phyloP scores from a whole-genome alignment of 2,329 filamentous ascomycete genomes.

The Ascochyta pisi region DNA sequence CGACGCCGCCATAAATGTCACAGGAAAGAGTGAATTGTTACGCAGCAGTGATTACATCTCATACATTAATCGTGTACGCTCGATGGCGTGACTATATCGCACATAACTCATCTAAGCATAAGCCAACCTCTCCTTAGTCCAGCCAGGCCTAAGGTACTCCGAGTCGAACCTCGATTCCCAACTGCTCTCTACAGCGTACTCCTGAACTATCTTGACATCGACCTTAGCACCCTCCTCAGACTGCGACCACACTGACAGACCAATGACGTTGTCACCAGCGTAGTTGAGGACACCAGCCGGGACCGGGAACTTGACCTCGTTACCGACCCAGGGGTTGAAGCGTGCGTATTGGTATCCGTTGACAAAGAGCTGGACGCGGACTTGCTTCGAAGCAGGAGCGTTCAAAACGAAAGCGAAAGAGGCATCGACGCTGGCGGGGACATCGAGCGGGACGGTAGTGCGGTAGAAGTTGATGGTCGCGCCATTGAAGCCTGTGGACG shows the following conservation, averaged over 20 bases:
- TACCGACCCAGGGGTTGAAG: conserved; percentile 66
- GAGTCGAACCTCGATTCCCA: conserved; percentile 60
- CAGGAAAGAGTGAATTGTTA: no score
- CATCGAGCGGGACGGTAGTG: conserved; percentile 58
- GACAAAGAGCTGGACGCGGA: conserved; percentile 65
- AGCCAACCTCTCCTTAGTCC: conserved; percentile 49
- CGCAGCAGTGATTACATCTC: no score
- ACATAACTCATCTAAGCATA: conserved; percentile 31
- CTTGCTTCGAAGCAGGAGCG: conserved; percentile 52
- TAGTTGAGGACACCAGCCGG: conserved; percentile 67
- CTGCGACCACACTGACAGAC: conserved; percentile 67
- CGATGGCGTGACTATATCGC: no score
- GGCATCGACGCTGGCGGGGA: conserved; percentile 62
- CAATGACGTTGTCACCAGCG: conserved; percentile 64
- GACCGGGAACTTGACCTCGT: conserved; percentile 67
- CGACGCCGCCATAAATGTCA: no score
- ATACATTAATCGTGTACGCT: no score
- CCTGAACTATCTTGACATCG: conserved; percentile 59
- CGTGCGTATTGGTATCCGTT: conserved; percentile 71
- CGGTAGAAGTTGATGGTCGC: conserved; percentile 65
- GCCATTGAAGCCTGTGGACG: conserved; percentile 53
- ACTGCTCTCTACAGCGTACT: conserved; percentile 62
- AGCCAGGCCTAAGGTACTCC: conserved; percentile 59
- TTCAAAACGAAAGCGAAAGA: conserved; percentile 63
- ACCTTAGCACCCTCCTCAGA: conserved; percentile 59